Percentiles rank a stretch among this genome's conserved stretches.
Evolutionary conservation across 1,284 basidiomycete genomes (phyloP).

Genomic region (Mycosarcoma maydis): DNA sequence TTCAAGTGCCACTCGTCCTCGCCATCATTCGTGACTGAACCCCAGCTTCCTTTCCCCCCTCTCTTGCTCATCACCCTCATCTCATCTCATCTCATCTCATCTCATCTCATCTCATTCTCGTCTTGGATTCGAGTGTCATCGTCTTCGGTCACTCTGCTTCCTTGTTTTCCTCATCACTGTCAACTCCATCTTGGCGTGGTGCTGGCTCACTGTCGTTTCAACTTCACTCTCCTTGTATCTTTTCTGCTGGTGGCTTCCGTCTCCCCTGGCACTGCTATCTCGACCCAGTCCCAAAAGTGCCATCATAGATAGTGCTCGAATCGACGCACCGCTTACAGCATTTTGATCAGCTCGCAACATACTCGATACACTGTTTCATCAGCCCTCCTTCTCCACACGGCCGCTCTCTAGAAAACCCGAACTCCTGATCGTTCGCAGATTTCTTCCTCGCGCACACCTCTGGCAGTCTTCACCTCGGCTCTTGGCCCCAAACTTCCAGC

Average conservation of each 20-base stretch:
- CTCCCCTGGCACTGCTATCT: background rate
- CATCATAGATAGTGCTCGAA: background rate
- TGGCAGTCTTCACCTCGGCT: no score
- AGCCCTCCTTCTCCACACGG: no score
- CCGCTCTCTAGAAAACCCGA: no score
- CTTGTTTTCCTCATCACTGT: background rate
- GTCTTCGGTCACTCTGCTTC: background rate
- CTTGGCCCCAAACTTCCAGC: no score
- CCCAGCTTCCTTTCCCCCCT: no score
- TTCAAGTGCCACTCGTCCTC: no score
- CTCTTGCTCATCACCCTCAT: no score
- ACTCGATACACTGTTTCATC: no score
- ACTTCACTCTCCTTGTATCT: constrained; percentile 1
- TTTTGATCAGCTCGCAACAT: background rate
- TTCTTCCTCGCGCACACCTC: background rate
- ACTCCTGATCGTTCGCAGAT: no score
- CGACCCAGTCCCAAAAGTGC: background rate
- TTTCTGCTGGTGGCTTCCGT: background rate
- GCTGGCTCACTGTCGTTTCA: constrained; percentile 19
- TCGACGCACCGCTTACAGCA: background rate
- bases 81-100: no score
- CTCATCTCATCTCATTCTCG: background rate
- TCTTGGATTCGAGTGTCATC: background rate
- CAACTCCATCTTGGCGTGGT: constrained; percentile 26
- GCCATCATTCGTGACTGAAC: no score